Evolutionary conservation across 139 green algal species (phyloP).

Genomic region (Volvox reticuliferus): DNA sequence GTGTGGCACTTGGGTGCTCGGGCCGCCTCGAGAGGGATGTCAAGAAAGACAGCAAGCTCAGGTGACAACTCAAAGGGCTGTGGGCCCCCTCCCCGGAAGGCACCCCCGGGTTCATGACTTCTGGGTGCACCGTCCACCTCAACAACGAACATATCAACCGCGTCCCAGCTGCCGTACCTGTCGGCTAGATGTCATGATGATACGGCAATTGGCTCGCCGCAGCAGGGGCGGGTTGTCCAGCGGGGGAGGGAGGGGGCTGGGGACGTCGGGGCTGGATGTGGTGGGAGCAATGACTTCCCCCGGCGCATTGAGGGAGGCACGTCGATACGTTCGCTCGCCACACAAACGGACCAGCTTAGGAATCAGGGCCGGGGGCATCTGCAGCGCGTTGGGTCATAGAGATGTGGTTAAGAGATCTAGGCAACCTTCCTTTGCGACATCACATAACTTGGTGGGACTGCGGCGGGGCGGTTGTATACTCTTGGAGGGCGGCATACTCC

Average conservation of each 20-base stretch:
- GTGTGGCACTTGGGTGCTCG: too few species aligned
- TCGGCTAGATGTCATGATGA: constrained; percentile 45
- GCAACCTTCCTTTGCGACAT: too few species aligned
- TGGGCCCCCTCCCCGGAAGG: too few species aligned
- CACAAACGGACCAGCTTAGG: constrained; percentile 19
- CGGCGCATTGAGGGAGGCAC: neutral
- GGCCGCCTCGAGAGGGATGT: too few species aligned
- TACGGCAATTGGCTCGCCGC: neutral
- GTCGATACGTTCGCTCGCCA: constrained; percentile 22
- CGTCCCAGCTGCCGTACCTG: constrained; percentile 3
- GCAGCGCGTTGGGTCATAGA: neutral
- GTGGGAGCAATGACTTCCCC: neutral
- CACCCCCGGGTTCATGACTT: too few species aligned
- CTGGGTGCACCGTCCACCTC: too few species aligned
- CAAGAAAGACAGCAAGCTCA: too few species aligned
- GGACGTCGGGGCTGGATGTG: neutral
- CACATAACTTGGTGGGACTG: too few species aligned
- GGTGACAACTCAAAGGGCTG: too few species aligned
- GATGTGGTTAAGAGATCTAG: too few species aligned
- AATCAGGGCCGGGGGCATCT: constrained; percentile 24
- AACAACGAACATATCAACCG: neutral
- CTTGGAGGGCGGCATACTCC: too few species aligned
- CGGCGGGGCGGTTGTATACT: too few species aligned
- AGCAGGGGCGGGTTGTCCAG: constrained; percentile 41
- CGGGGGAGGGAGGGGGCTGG: neutral